A percentile compares a stretch with the other conserved stretches of the same genome.
Conservation (phyloP, 208 protist genomes). For the Plasmodiophora brassicae region DNA sequence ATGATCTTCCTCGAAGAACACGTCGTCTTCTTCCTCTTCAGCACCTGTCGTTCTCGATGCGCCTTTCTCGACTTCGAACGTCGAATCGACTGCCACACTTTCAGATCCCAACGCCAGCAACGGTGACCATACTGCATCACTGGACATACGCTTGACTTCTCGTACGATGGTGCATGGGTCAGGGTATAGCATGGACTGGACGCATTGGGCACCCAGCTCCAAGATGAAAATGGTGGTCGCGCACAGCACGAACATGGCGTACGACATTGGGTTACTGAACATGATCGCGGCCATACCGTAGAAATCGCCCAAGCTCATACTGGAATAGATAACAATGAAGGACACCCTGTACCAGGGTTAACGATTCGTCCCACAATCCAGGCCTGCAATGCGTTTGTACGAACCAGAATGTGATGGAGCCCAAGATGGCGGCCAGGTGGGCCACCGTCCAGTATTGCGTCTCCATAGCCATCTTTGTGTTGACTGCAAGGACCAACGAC, state of each 20-base stretch:
- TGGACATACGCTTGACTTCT: background rate
- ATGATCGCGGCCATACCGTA: background rate
- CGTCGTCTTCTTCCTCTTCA: no score
- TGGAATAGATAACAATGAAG: constrained; percentile 3
- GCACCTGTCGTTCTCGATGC: no score
- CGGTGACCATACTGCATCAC: no score
- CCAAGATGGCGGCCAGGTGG: background rate
- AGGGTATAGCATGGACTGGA: background rate
- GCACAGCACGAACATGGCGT: background rate
- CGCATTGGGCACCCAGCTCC: background rate
- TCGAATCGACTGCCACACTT: no score
- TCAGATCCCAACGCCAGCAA: no score
- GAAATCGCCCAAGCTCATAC: background rate
- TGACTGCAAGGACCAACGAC: constrained; percentile 34
- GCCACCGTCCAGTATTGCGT: constrained; percentile 31
- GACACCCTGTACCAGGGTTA: background rate
- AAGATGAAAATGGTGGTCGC: background rate
- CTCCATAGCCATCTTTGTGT: constrained; percentile 26
- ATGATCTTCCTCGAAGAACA: no score
- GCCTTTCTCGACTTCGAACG: no score
- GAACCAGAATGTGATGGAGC: constrained; percentile 26
- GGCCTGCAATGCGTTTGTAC: background rate
- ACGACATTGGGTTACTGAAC: background rate
- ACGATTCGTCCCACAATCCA: no score
- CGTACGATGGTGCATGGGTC: background rate